Evolutionary conservation across 345 rosid species (phyloP).

Genomic region (Murraya paniculata): DNA sequence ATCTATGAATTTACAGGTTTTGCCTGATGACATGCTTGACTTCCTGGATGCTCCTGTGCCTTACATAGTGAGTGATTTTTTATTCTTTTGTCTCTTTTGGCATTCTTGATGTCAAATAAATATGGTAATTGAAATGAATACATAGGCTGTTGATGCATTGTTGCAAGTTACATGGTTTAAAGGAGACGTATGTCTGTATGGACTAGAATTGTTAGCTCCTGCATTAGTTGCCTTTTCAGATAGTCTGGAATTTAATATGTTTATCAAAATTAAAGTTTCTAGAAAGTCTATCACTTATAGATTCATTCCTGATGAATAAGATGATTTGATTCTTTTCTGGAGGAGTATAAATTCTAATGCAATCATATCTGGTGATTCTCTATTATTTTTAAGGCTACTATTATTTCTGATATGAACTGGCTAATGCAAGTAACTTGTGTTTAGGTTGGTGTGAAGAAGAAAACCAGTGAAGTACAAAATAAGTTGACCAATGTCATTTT

Average conservation of each 20-base stretch:
- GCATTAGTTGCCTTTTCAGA: background rate
- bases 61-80: conserved; percentile 63
- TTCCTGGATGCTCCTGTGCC: conserved; percentile 98
- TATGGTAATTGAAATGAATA: background rate
- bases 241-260: background rate
- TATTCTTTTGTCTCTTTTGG: background rate
- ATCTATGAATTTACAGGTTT: conserved; percentile 52
- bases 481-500: conserved; percentile 42
- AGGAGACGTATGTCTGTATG: background rate
- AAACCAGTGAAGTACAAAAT: conserved; percentile 65
- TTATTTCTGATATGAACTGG: background rate
- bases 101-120: background rate
- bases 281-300: background rate
- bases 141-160: background rate
- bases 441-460: conserved; percentile 92
- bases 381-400: background rate
- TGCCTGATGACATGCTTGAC: conserved; percentile 95
- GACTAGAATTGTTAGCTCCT: background rate
- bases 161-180: background rate
- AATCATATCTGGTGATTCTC: background rate
- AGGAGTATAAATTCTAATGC: background rate
- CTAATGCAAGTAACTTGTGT: conserved; percentile 17
- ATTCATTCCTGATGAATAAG: background rate
- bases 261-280: background rate
- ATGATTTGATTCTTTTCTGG: background rate